phyloP scores from a whole-genome alignment of 495 filamentous ascomycete species.

The Chaetomidium leptoderma region DNA sequence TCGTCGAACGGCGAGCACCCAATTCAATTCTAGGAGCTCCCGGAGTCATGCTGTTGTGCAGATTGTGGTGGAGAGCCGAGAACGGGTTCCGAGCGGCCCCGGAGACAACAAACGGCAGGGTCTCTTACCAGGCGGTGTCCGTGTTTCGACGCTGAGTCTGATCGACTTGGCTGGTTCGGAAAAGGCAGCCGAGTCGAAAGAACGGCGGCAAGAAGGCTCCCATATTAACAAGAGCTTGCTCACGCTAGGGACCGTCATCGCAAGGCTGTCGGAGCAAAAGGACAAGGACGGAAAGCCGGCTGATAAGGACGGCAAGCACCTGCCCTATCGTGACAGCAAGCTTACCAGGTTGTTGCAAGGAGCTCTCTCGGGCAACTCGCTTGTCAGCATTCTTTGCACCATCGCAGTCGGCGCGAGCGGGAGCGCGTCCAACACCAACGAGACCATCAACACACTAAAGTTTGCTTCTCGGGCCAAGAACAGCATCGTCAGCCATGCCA shows the following conservation, averaged over 20 bases:
- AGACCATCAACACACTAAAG: conserved; percentile 94
- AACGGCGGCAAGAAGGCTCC: conserved; percentile 87
- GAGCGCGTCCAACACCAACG: conserved; percentile 66
- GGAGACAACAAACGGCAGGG: conserved; percentile 69
- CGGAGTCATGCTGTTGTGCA: conserved; percentile 97
- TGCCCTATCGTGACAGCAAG: conserved; percentile 96
- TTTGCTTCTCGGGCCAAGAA: conserved; percentile 97
- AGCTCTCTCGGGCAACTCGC: conserved; percentile 85
- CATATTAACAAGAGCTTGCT: conserved; percentile 98
- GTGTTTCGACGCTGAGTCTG: conserved; percentile 89
- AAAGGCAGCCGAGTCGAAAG: conserved; percentile 90
- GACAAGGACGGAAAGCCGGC: conserved; percentile 71
- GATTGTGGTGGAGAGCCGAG: conserved; percentile 95
- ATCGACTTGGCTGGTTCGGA: conserved; percentile 97
- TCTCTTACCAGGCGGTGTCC: conserved; percentile 81
- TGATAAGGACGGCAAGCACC: conserved; percentile 80
- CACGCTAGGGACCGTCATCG: conserved; percentile 93
- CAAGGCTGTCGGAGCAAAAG: conserved; percentile 73
- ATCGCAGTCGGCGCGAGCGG: conserved; percentile 72
- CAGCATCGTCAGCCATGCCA: conserved; percentile 95
- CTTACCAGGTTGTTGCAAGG: conserved; percentile 89
- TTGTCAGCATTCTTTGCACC: conserved; percentile 95
- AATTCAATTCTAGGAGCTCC: conserved; percentile 93
- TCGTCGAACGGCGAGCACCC: conserved; percentile 82
- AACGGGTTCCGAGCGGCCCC: conserved; percentile 59